Evolutionary conservation across 495 filamentous ascomycete genomes (phyloP).

Genomic region (Durotheca rogersii): DNA sequence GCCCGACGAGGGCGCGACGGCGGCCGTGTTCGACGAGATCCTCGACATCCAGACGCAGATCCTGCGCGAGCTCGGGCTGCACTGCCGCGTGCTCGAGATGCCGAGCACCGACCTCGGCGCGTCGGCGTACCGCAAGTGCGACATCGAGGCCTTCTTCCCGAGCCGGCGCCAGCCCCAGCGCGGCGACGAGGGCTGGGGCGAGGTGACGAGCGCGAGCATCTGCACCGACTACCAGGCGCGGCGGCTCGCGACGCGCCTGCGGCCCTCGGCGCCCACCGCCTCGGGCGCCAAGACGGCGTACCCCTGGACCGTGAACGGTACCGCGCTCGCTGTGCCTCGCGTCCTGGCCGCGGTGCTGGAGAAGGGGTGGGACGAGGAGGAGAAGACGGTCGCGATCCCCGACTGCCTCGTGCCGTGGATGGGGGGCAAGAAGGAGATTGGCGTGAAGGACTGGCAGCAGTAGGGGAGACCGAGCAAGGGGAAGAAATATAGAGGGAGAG

Average conservation of each 20-base stretch:
- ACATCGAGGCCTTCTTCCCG: slow-evolving; percentile 95
- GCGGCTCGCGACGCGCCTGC: slow-evolving; percentile 70
- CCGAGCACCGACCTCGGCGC: slow-evolving; percentile 84
- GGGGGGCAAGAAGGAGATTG: slow-evolving; percentile 70
- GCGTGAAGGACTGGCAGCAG: slow-evolving; percentile 36
- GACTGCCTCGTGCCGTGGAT: slow-evolving; percentile 78
- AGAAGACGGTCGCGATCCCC: slow-evolving; percentile 66
- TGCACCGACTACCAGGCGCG: slow-evolving; percentile 95
- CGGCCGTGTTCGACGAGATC: slow-evolving; percentile 76
- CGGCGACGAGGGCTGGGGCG: slow-evolving; percentile 80
- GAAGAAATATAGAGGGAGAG: not conserved
- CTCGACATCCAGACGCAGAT: slow-evolving; percentile 83
- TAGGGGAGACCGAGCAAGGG: not conserved
- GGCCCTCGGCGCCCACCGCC: slow-evolving; percentile 41
- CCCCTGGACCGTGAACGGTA: slow-evolving; percentile 90
- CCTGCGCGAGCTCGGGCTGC: slow-evolving; percentile 70
- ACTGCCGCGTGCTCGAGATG: slow-evolving; percentile 91
- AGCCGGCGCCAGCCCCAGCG: slow-evolving; percentile 59
- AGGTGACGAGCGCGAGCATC: slow-evolving; percentile 85
- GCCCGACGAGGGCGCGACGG: slow-evolving; percentile 46
- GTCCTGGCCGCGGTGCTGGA: slow-evolving; percentile 91
- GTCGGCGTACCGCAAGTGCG: slow-evolving; percentile 77
- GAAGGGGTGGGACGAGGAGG: slow-evolving; percentile 78
- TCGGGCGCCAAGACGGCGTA: slow-evolving; percentile 48
- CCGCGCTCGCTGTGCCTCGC: slow-evolving; percentile 85